Conservation (phyloP, 371 early-diverging fungal genomes). For the Rhizoclosmatium hyalinum region DNA sequence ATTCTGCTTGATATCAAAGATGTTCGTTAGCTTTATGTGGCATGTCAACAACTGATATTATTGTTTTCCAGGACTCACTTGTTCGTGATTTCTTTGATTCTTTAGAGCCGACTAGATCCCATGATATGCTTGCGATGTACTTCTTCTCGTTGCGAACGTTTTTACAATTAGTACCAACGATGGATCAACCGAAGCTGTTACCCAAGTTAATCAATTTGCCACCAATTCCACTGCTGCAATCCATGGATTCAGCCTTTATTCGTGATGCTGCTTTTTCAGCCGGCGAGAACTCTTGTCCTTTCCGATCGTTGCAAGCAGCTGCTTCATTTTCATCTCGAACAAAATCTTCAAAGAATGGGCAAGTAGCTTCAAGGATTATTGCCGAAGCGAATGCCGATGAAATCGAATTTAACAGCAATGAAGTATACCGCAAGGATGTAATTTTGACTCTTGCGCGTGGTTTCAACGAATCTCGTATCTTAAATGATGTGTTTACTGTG, state of each 20-base stretch:
- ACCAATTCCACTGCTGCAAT: conserved; percentile 9
- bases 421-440: not conserved
- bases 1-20: conserved; percentile 28
- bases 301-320: not conserved
- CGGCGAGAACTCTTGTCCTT: not conserved
- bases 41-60: not conserved
- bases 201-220: not conserved
- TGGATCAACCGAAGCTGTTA: not conserved
- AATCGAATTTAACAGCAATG: not conserved
- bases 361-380: not conserved
- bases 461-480: not conserved
- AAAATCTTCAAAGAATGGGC: conserved; percentile 6
- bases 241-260: conserved; percentile 12
- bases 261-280: not conserved
- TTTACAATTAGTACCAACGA: not conserved
- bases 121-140: conserved; percentile 37
- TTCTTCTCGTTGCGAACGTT: conserved; percentile 33
- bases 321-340: conserved; percentile 9
- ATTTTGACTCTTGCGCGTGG: conserved; percentile 2
- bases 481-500: conserved; percentile 14
- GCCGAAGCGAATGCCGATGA: not conserved
- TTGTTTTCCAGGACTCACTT: not conserved
- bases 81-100: conserved; percentile 33
- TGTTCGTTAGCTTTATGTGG: conserved; percentile 11
- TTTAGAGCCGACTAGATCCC: conserved; percentile 23